Conservation (phyloP, 164 flowering plant genomes). For the Chloranthus sessilifolius region DNA sequence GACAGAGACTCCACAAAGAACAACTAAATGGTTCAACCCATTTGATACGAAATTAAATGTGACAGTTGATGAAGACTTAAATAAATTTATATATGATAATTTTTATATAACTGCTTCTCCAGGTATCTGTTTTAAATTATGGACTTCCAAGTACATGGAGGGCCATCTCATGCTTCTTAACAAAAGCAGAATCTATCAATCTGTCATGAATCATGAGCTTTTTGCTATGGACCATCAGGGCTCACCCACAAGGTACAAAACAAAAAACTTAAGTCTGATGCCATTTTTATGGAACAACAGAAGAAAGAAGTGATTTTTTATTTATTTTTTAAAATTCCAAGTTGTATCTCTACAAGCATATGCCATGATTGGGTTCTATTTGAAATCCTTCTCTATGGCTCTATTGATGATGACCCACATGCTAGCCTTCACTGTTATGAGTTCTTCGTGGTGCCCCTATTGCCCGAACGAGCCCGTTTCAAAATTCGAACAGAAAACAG, state of each 20-base stretch:
- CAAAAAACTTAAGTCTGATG: background rate
- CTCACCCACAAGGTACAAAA: background rate
- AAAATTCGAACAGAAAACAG: constrained; percentile 55
- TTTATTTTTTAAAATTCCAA: background rate
- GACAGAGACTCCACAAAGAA: no score
- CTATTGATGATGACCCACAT: constrained; percentile 16
- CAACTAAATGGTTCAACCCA: no score
- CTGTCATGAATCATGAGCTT: background rate
- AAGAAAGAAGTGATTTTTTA: background rate
- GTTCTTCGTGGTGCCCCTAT: constrained; percentile 38
- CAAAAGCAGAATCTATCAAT: background rate
- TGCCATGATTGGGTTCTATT: constrained; percentile 24
- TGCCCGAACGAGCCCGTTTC: constrained; percentile 18
- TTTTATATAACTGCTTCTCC: no score
- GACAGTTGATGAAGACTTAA: no score
- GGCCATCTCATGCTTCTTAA: constrained; percentile 2
- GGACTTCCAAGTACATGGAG: constrained; percentile 1
- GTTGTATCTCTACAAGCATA: background rate
- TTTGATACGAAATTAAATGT: no score
- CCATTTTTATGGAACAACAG: constrained; percentile 4
- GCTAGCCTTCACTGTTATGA: constrained; percentile 12
- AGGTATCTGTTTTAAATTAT: background rate
- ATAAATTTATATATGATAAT: no score
- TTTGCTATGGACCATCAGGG: constrained; percentile 1
- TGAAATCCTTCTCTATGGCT: constrained; percentile 27